Conservation (phyloP, 345 rosid species). For the Hibiscus syriacus region DNA sequence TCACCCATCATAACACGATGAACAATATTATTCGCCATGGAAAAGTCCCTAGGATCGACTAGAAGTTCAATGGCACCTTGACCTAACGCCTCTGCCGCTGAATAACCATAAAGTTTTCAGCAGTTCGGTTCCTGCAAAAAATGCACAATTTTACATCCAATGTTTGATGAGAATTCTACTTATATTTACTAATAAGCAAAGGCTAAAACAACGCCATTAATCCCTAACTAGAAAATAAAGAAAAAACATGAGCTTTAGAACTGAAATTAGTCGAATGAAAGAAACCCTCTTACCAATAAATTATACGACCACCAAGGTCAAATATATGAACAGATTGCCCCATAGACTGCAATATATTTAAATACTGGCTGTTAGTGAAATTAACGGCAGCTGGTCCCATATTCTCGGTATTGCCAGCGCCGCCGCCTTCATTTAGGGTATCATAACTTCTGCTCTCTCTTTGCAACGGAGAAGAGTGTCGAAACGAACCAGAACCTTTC, state of each 20-base stretch:
- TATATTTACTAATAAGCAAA: neutral
- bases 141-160: neutral
- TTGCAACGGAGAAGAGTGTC: slow-evolving; percentile 85
- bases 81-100: slow-evolving; percentile 81
- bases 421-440: slow-evolving; percentile 16
- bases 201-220: neutral
- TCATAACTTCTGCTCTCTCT: slow-evolving; percentile 50
- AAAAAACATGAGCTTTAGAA: neutral
- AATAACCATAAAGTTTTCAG: slow-evolving; percentile 79
- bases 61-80: slow-evolving; percentile 61
- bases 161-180: neutral
- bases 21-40: slow-evolving; percentile 44
- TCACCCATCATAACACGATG: slow-evolving; percentile 55
- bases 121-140: slow-evolving; percentile 68
- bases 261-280: neutral
- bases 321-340: slow-evolving; percentile 86
- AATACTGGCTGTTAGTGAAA: slow-evolving; percentile 61
- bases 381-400: slow-evolving; percentile 54
- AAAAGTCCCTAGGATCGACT: slow-evolving; percentile 49
- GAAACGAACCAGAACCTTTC: slow-evolving; percentile 52
- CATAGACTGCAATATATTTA: slow-evolving; percentile 89
- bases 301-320: slow-evolving; percentile 50
- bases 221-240: neutral
- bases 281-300: slow-evolving; percentile 61
- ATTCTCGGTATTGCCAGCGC: neutral